A percentile compares a stretch with the other conserved stretches of the same genome.
phyloP scores from a whole-genome alignment of 495 filamentous ascomycete genomes.

The Tuber microsphaerosporum region DNA sequence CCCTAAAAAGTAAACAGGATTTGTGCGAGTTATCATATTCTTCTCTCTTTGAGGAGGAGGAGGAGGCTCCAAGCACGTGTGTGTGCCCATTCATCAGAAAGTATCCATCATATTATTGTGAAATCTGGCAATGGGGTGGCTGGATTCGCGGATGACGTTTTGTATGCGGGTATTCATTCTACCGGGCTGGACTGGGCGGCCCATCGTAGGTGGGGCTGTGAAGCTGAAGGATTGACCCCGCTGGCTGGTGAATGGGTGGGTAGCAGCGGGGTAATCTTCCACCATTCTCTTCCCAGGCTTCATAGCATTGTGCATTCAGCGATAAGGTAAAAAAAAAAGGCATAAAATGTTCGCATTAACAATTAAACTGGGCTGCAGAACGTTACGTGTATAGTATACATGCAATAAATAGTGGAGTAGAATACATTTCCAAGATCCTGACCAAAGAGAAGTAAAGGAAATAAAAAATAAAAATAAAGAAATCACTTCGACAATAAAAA shows the following conservation, averaged over 20 bases:
- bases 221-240: not conserved
- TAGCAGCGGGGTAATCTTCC: not conserved
- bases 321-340: not conserved
- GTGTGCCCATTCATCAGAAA: not conserved
- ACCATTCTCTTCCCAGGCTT: not conserved
- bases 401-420: not conserved
- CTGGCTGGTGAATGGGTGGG: not conserved
- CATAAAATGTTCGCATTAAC: not conserved
- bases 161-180: not conserved
- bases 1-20: no score
- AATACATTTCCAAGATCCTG: not conserved
- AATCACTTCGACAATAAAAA: not conserved
- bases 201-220: not conserved
- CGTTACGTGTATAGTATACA: not conserved
- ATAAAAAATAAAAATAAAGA: not conserved
- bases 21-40: no score
- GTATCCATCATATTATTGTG: not conserved
- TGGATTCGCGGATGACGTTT: not conserved
- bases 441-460: not conserved
- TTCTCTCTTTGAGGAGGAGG: no score
- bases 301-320: not conserved
- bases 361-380: not conserved
- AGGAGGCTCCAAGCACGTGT: not conserved
- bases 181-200: no score
- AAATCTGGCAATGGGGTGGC: not conserved